Conservation (phyloP, 2,329 filamentous ascomycete species). For the Botryotinia globosa region DNA sequence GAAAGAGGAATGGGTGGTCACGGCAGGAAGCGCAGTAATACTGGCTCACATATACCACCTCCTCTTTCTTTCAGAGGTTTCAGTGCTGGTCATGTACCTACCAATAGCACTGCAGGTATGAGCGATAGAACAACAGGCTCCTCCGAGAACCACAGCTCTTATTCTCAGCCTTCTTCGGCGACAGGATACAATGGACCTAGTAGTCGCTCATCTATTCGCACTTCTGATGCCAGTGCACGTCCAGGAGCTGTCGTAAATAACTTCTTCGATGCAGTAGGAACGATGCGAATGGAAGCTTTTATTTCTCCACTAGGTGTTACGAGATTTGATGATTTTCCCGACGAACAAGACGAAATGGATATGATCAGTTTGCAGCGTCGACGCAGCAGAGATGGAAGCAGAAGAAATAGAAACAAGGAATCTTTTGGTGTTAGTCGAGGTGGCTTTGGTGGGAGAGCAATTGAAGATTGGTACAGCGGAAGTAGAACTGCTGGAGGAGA, state of each 20-base stretch:
- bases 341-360: constrained; percentile 39
- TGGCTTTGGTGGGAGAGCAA: constrained; percentile 39
- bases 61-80: constrained; percentile 77
- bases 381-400: constrained; percentile 33
- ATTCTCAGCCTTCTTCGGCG: constrained; percentile 50
- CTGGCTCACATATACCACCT: constrained; percentile 69
- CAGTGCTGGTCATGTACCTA: constrained; percentile 44
- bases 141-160: constrained; percentile 50
- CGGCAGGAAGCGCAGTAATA: constrained; percentile 85
- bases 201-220: constrained; percentile 38
- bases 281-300: constrained; percentile 95
- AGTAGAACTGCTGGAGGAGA: constrained; percentile 52
- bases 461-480: constrained; percentile 49
- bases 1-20: constrained; percentile 56
- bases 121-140: constrained; percentile 56
- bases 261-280: constrained; percentile 87
- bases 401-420: constrained; percentile 35
- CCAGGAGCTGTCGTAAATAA: constrained; percentile 38
- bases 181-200: constrained; percentile 43
- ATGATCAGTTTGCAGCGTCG: constrained; percentile 31
- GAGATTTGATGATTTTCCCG: constrained; percentile 35
- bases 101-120: constrained; percentile 57
- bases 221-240: constrained; percentile 36
- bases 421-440: constrained; percentile 33
- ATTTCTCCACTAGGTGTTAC: constrained; percentile 60